phyloP scores from a whole-genome alignment of 352 stramenopile species.

The Phytophthora fragariaefolia region DNA sequence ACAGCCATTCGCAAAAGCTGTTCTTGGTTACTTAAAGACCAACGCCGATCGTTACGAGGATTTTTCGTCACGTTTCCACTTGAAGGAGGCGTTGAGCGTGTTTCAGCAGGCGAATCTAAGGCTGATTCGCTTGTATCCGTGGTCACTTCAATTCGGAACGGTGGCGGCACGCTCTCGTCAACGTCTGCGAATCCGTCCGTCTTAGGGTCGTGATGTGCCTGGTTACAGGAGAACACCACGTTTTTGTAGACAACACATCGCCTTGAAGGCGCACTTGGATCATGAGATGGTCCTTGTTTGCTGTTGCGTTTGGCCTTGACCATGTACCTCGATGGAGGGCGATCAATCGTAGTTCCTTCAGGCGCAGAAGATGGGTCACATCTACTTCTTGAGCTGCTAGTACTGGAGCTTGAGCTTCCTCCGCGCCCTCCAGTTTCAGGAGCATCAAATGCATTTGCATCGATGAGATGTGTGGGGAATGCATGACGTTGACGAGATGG shows the following conservation, averaged over 20 bases:
- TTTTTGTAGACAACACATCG: slow-evolving; percentile 47
- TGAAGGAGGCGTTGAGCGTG: not conserved
- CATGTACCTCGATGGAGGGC: slow-evolving; percentile 83
- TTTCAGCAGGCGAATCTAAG: slow-evolving; percentile 13
- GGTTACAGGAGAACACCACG: slow-evolving; percentile 50
- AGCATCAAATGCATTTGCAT: slow-evolving; percentile 47
- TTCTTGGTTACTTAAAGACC: slow-evolving; percentile 53
- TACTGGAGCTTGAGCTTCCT: slow-evolving; percentile 16
- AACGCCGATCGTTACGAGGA: slow-evolving; percentile 23
- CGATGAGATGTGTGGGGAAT: slow-evolving; percentile 81
- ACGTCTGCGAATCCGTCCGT: slow-evolving; percentile 83
- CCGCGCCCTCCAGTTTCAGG: slow-evolving; percentile 16
- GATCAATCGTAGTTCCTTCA: slow-evolving; percentile 32
- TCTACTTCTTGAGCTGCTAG: slow-evolving; percentile 9
- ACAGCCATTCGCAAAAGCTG: slow-evolving; percentile 31
- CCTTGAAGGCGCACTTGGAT: slow-evolving; percentile 37
- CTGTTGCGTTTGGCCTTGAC: slow-evolving; percentile 55
- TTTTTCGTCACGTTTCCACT: not conserved
- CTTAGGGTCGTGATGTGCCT: slow-evolving; percentile 75
- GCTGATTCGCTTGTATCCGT: slow-evolving; percentile 43
- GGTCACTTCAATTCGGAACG: slow-evolving; percentile 85
- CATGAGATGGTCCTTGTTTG: slow-evolving; percentile 8
- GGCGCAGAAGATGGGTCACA: slow-evolving; percentile 7
- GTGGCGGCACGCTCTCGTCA: slow-evolving; percentile 78
- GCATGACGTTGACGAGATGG: slow-evolving; percentile 78